These are phyloP conservation scores for Podila minutissima DNA, from an alignment of 192 early-diverging fungal species.

Conservation along the genomic window DNA sequence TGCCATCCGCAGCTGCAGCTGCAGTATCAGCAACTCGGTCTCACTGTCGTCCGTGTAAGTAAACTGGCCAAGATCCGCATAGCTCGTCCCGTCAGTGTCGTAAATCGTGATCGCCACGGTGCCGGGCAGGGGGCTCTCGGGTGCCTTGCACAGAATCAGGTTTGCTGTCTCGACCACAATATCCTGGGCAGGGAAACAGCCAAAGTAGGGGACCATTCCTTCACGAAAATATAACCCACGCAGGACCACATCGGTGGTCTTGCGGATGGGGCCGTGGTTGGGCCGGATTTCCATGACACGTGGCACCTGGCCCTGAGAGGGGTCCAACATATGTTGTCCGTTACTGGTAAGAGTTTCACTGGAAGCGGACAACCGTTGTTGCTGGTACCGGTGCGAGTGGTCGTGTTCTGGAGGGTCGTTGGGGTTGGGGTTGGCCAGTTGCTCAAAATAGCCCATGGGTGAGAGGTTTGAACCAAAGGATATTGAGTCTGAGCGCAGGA, in stretches of 20 bases:
- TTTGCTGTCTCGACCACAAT: constrained; percentile 28
- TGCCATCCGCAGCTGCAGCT: constrained; percentile 39
- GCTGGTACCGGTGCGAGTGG: not conserved
- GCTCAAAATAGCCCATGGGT: constrained; percentile 27
- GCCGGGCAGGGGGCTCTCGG: constrained; percentile 29
- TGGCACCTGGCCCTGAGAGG: constrained; percentile 9
- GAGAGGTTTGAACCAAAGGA: constrained; percentile 20
- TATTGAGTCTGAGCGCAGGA: constrained; percentile 22
- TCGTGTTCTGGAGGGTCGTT: not conserved
- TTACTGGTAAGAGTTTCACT: not conserved
- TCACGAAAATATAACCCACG: constrained; percentile 36
- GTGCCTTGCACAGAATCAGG: constrained; percentile 37
- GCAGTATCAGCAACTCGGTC: constrained; percentile 45
- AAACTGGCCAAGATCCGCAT: constrained; percentile 34
- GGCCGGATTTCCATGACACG: constrained; percentile 28
- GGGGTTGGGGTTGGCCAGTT: not conserved
- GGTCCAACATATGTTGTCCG: not conserved
- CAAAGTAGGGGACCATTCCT: constrained; percentile 45
- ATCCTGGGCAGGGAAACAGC: constrained; percentile 34
- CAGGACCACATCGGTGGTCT: constrained; percentile 29
- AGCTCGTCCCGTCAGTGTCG: constrained; percentile 17
- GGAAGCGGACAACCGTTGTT: not conserved
- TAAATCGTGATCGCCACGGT: constrained; percentile 37
- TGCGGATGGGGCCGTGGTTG: constrained; percentile 35
- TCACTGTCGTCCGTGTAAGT: constrained; percentile 44